Base-by-base conservation (phyloP, 1,284 basidiomycete genomes). In the Cryptococcus sp. region DNA sequence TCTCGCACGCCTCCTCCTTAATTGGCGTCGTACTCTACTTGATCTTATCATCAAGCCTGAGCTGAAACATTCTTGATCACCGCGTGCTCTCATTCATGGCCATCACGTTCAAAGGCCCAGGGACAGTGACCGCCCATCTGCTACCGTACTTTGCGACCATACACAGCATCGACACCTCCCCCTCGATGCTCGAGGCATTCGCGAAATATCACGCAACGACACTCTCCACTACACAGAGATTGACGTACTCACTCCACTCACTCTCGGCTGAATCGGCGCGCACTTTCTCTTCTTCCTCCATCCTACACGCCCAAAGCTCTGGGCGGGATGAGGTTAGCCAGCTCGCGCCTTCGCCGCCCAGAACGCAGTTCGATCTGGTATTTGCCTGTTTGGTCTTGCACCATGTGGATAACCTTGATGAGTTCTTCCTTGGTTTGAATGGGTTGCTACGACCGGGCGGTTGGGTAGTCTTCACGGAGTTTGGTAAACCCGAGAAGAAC, bases 361-460 rank as follows among this genome's bases (percentile, higher is more conserved):
- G 62, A 13, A 44, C 35, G 5, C 25, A 49, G 41, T 76, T 69
- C 41, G 73, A 72, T 39, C 49, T 74, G 13, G 70, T 67, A 6
- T 60, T 72, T 11, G 65, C 64, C 0, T 73, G 67, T 48, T 56
- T 74, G 6, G 73, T 76, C 11, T 47, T 73, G 46, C 74, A 76
- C 56, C 74, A 76, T 54, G 70, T 76, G 0, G 70, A 71, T 45
- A 64, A 70, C 47, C 45, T 69, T 5, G 51, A 53, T 13, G 31
- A 44, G 3, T 69, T 73, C 59, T 62, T 74, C 54, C n/a, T 44
- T 3, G 74, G 72, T 31, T 40, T 67, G 3, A 42, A 50, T 31
- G 57, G 58, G 3, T 39, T 76, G 20, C 40, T 76, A 17, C 50
- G 42, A 22, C 35, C 50, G 0, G 74, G 69, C 1, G 73, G 71